Evolutionary conservation across 768 basidiomycete genomes (phyloP), one percentile per base, ranked within the genome.

Genomic region (Pleurotus sapidus): DNA sequence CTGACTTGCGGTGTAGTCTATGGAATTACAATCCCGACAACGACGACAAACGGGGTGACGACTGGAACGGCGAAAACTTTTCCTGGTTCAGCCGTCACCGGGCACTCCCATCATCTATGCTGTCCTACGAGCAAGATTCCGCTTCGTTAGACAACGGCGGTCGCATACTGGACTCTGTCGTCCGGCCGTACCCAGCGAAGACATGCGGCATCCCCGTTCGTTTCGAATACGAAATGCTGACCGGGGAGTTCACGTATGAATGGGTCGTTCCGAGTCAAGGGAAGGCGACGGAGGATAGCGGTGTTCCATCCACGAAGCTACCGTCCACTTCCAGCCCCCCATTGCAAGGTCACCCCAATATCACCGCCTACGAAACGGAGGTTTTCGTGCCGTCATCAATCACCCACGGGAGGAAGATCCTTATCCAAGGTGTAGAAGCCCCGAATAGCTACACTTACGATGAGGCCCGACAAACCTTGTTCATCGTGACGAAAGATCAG

Each of bases 11-110:
- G 46, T 30, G 34, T 63, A 97, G 94, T 1, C 72, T 98, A 5
- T 98, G 96, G 96, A 93, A 91, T 59, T 98, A 97, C 69, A 97
- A 98, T 65, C 90, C 95, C 0, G 75, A 79, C 51, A 98, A 98
- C 71, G 79, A 81, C 39, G 95, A 98, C 68, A 63, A 70, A 15
- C 64, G 70, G 23, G 96, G 96, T 14, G 95, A 98, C 67, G 72
- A 86, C 67, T 97, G 95, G 95, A 96, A 95, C 64, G 93, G 91
- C 54, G 95, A 99, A 71, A 97, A 95, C 73, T 98, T 99, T 68
- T 94, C 93, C 1, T 97, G 93, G 92, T 98, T 93, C 79, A 86
- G 85, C 64, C 73, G 75, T 43, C 72, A 69, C 37, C 83, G 87
- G 14, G 84, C 81, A 1, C 73, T 84, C 49, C 88, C 82, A 1